Evolutionary conservation across 139 green algal species (phyloP).

Genomic region (Closterium sp.): DNA sequence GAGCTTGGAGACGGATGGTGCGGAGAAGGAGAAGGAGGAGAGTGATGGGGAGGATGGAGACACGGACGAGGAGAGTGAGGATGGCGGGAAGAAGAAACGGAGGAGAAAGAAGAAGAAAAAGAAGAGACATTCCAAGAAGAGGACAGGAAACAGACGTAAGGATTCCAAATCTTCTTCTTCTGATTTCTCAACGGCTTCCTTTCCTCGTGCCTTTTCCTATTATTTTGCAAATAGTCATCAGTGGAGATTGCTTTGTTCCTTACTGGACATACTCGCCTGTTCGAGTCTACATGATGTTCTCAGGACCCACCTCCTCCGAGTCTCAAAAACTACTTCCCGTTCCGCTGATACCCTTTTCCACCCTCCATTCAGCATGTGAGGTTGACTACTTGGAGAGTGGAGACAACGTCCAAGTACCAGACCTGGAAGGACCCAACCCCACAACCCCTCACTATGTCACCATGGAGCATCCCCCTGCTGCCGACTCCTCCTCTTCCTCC

Average conservation of each 20-base stretch:
- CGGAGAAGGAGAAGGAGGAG: background rate
- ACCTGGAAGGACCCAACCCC: background rate
- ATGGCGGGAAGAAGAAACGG: background rate
- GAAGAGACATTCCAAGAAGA: background rate
- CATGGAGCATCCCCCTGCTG: background rate
- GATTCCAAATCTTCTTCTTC: background rate
- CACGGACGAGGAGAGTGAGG: background rate
- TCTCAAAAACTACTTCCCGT: background rate
- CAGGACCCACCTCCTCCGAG: background rate
- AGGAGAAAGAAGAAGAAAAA: background rate
- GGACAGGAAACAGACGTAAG: background rate
- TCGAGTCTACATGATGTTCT: background rate
- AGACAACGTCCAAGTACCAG: background rate
- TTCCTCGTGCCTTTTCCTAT: too few species aligned
- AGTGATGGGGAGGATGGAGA: background rate
- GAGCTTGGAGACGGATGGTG: background rate
- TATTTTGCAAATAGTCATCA: too few species aligned
- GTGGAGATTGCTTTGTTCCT: too few species aligned
- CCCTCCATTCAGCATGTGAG: background rate
- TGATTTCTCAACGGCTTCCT: background rate
- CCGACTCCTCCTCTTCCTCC: background rate
- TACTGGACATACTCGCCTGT: too few species aligned
- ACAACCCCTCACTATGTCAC: background rate
- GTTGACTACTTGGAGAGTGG: background rate
- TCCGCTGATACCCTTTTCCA: background rate